Conservation (phyloP, 2,329 filamentous ascomycete species). For the Thielaviopsis musarum region DNA sequence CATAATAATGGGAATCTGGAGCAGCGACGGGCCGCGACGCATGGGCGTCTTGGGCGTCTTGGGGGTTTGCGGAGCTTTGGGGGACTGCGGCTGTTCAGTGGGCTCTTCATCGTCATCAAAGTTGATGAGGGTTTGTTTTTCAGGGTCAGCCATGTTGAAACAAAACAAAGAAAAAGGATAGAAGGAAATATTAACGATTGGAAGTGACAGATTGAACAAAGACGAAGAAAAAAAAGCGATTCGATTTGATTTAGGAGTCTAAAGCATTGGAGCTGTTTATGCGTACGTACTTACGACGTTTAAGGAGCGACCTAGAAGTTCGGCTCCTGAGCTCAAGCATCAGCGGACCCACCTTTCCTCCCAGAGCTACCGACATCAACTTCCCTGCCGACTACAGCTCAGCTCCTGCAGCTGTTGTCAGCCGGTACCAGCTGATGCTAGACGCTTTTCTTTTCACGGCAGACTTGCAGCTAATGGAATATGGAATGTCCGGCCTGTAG, state of each 20-base stretch:
- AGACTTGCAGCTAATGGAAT: no score
- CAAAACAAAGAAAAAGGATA: neutral
- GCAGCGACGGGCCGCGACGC: conserved; percentile 41
- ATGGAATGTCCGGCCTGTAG: no score
- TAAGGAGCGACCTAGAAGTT: neutral
- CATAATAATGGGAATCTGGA: conserved; percentile 65
- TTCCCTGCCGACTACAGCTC: neutral
- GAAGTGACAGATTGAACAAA: neutral
- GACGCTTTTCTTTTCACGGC: no score
- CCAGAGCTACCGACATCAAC: neutral
- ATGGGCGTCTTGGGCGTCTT: conserved; percentile 16
- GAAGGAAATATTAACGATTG: neutral
- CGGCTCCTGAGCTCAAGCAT: neutral
- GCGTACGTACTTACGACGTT: neutral
- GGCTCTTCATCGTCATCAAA: conserved; percentile 2
- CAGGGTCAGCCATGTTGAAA: conserved; percentile 8
- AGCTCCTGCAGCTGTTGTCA: neutral
- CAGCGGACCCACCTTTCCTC: neutral
- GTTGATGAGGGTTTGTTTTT: conserved; percentile 11
- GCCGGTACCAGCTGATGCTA: neutral
- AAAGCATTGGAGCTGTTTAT: neutral
- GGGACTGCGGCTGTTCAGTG: neutral
- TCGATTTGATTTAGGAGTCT: no score
- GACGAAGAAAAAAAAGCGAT: no score
- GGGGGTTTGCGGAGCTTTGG: neutral